Conservation (phyloP, 371 early-diverging fungal species). For the Mucor sp. region DNA sequence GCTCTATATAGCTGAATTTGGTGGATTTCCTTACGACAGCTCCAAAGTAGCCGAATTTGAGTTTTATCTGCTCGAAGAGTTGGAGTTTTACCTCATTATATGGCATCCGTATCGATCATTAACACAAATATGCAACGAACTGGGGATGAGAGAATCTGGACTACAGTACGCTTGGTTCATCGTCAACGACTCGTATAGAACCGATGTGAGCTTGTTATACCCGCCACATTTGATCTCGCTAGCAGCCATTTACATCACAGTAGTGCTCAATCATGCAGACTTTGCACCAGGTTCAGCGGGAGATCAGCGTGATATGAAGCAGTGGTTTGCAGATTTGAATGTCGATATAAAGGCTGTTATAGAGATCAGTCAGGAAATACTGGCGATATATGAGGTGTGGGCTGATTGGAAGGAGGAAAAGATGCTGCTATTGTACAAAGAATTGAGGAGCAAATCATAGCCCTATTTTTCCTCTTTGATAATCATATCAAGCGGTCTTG, state of each 20-base stretch:
- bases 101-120: conserved; percentile 89
- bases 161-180: conserved; percentile 83
- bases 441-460: conserved; percentile 26
- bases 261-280: conserved; percentile 60
- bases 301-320: conserved; percentile 61
- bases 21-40: conserved; percentile 73
- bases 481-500: neutral
- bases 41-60: conserved; percentile 88
- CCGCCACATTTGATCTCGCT: conserved; percentile 90
- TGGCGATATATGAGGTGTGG: conserved; percentile 69
- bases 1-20: conserved; percentile 32
- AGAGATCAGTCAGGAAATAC: conserved; percentile 70
- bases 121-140: conserved; percentile 57
- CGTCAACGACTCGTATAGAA: conserved; percentile 81
- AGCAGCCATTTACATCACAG: conserved; percentile 78
- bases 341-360: conserved; percentile 71
- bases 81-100: conserved; percentile 83
- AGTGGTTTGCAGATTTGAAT: conserved; percentile 79
- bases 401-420: conserved; percentile 64
- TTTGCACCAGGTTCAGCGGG: conserved; percentile 49
- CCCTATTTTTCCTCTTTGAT: neutral
- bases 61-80: conserved; percentile 86
- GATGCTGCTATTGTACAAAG: conserved; percentile 47
- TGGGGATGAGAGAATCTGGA: conserved; percentile 62
- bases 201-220: conserved; percentile 78